phyloP scores from a whole-genome alignment of 306 rosid genomes.

The Arachis hypogaea region DNA sequence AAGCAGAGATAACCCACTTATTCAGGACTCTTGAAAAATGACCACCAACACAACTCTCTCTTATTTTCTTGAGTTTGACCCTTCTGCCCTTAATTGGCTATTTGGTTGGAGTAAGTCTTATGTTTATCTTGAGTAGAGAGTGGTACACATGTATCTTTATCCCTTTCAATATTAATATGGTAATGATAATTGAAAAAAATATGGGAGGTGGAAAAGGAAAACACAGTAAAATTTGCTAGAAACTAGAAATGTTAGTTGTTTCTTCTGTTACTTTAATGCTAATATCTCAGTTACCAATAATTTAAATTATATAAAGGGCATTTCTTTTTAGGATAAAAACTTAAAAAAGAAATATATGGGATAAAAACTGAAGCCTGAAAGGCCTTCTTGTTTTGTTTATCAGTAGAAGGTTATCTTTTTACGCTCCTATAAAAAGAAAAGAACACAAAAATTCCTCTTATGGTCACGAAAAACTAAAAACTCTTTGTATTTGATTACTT shows the following conservation, averaged over 20 bases:
- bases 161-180: slow-evolving; percentile 1
- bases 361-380: not conserved
- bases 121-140: slow-evolving; percentile 22
- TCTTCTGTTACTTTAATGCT: slow-evolving; percentile 16
- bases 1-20: slow-evolving; percentile 68
- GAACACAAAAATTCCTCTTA: not conserved
- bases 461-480: no score
- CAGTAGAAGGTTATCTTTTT: not conserved
- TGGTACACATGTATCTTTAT: not conserved
- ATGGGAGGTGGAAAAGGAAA: slow-evolving; percentile 18
- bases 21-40: slow-evolving; percentile 92
- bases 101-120: slow-evolving; percentile 83
- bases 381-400: not conserved
- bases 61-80: slow-evolving; percentile 77
- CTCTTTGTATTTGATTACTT: not conserved
- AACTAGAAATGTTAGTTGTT: not conserved
- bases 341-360: no score
- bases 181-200: slow-evolving; percentile 8
- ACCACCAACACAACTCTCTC: slow-evolving; percentile 83
- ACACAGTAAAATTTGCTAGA: not conserved
- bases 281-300: not conserved
- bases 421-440: not conserved
- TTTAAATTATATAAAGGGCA: not conserved
- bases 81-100: slow-evolving; percentile 78
- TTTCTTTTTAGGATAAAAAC: no score